Evolutionary conservation across 1,284 basidiomycete genomes (phyloP), one percentile per base, ranked within the genome.

Genomic region (Singerocomus inundabilis): DNA sequence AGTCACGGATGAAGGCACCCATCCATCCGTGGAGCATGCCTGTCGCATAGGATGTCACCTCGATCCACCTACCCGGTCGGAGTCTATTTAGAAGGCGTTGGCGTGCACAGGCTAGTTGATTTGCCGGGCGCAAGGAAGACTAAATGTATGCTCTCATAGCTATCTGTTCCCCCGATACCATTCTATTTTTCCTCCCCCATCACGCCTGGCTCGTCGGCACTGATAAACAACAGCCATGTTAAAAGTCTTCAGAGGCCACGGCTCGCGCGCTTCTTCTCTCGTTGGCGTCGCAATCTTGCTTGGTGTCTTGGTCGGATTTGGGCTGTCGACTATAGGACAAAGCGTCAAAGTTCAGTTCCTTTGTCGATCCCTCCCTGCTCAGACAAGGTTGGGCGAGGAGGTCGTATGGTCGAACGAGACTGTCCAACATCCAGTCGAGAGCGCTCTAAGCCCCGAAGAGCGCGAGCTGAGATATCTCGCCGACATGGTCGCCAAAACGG

Each of bases 401-500:
- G 50, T 65, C 42, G 13, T 59, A 15, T 60, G 50, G 52, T 9
- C 37, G 8, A 43, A 64, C 11, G 48, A 56, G 6, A 28, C 52
- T 10, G 5, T 31, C 30, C 34, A 42, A 16, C 9, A 34, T 31
- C 8, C 44, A 5, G 1, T 26, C 2, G 49, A 57, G 12, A 28
- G 12, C 25, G 8, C 49, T 11, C 37, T 25, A 21, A 48, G 12
- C 6, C 4, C 49, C 5, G 42, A 38, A 13, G 52, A 60, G 1
- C 38, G 32, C 6, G 49, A 64, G 25, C 7, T 63, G 28, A 39
- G 52, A 30, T 37, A 49, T 40, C 62, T 66, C 41, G 8, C 30
- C 26, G 39, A 60, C 15, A 53, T 69, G 38, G 62, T 66, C 2
- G 47, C 58, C 28, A 66, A 47, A 34, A 69, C 66, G 16, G 51